Evolutionary conservation across 2,329 filamentous ascomycete species (phyloP).

Genomic region (Pseudogymnoascus pannorum): DNA sequence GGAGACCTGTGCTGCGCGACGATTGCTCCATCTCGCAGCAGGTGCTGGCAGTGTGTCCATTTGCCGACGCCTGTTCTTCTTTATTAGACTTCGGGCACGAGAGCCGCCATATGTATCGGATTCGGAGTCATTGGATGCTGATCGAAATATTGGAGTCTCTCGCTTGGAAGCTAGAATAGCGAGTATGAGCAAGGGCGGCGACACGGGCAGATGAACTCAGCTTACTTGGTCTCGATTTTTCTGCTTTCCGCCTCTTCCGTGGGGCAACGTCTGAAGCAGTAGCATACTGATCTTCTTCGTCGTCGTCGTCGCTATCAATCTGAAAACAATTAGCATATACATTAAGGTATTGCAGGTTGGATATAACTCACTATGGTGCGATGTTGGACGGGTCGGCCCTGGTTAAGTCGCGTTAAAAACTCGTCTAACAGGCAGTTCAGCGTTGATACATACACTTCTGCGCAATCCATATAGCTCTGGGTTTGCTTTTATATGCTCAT

Average conservation of each 20-base stretch:
- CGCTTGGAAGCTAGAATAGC: conserved; percentile 48
- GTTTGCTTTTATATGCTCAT: conserved; percentile 81
- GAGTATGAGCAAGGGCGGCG: conserved; percentile 19
- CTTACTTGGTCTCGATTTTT: conserved; percentile 57
- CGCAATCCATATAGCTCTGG: conserved; percentile 91
- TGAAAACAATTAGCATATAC: conserved; percentile 26
- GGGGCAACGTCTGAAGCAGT: conserved; percentile 65
- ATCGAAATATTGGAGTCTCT: conserved; percentile 46
- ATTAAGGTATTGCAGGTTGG: conserved; percentile 9
- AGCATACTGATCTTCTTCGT: conserved; percentile 46
- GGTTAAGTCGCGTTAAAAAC: conserved; percentile 2
- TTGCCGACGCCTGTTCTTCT: conserved; percentile 72
- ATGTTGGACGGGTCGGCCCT: conserved; percentile 52
- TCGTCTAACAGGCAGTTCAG: conserved; percentile 27
- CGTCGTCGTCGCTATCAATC: conserved; percentile 49
- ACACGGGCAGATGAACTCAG: conserved; percentile 14
- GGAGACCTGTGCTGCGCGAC: conserved; percentile 68
- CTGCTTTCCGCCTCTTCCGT: conserved; percentile 61
- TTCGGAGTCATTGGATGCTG: conserved; percentile 54
- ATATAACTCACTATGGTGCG: conserved; percentile 41
- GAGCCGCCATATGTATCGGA: conserved; percentile 76
- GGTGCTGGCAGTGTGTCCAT: conserved; percentile 59
- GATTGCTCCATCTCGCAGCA: conserved; percentile 80
- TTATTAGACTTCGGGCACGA: conserved; percentile 59
- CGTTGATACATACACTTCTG: conserved; percentile 64